Base-by-base conservation (phyloP, 2,329 filamentous ascomycete species). In the Leptographium wingfieldii region DNA sequence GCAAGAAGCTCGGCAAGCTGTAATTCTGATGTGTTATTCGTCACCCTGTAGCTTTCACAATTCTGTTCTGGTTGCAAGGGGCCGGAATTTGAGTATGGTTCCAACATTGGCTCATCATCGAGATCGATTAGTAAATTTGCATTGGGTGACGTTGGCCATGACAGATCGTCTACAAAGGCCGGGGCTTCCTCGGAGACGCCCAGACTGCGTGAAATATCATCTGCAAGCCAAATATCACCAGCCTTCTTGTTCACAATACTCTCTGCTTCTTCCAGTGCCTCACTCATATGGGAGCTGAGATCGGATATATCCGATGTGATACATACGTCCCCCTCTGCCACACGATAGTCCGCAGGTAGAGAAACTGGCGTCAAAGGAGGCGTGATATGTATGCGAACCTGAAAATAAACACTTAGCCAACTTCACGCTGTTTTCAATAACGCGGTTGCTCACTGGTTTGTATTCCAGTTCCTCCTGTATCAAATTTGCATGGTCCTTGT, bases 301-400 rank as follows among this genome's bases (percentile, higher is more conserved):
- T 64, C 62, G 9, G 65, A 65, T 10, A 52, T 58, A 1, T 63
- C 62, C 2, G 60, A 61, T 3, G 66, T 53, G 5, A 56, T 16
- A 11, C 60, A 65, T 0, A 22, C 62, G 2, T 63, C 60, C 5
- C 58, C 59, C 1, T 60, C 58, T 3, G 62, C 59, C 0, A 63
- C 19, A 27, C 59, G 61, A n/a, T 57, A 35, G 0, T 59, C 59
- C 2, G 48, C 14, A 3, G 33, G 40, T 5, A 35, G n/a, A 3
- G 51, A 31, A 12, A 59, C 27, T 1, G 62, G 60, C 3, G 60
- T 56, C 14, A 66, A 25, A 3, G 61, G 64, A 1, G 61, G 62
- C 1, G 61, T 57, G 5, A 65, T 5, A 14, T 61, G 12, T 14
- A 40, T n/a, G 25, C 35, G 35, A 1, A 40, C n/a, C 10, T 22